These are phyloP conservation scores for Blakeslea trispora DNA, from an alignment of 371 early-diverging fungal genomes.

Conservation along the genomic window DNA sequence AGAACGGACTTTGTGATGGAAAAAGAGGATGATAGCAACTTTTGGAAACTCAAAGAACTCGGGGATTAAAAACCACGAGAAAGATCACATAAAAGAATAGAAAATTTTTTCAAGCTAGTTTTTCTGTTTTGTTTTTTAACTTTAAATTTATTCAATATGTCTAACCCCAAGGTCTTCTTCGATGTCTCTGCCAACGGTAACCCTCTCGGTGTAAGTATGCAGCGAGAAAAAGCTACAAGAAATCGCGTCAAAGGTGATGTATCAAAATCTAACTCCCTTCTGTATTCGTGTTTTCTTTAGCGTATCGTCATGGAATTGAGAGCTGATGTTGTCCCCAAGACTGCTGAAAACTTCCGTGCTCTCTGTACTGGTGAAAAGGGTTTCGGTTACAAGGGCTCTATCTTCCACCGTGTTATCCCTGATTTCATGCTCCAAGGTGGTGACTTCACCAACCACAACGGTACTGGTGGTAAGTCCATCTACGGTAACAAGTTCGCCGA, in stretches of 20 bases:
- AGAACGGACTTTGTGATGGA: no score
- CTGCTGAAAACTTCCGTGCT: conserved; percentile 97
- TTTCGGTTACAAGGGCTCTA: conserved; percentile 84
- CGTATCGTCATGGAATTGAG: conserved; percentile 69
- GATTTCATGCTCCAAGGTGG: conserved; percentile 99
- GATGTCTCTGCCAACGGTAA: conserved; percentile 56
- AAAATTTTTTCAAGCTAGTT: conserved; percentile 5
- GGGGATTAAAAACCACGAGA: conserved; percentile 3
- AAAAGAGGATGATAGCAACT: conserved; percentile 2
- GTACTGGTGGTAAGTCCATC: conserved; percentile 97
- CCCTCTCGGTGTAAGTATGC: conserved; percentile 55
- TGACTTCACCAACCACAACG: conserved; percentile 94
- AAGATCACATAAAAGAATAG: not conserved
- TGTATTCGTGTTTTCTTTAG: conserved; percentile 42
- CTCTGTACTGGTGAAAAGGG: conserved; percentile 80
- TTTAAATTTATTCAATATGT: conserved; percentile 18
- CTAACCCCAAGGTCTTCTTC: conserved; percentile 53
- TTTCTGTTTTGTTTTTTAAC: conserved; percentile 5
- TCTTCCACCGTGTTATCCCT: conserved; percentile 93
- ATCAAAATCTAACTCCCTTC: no score
- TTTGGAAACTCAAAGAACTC: conserved; percentile 6
- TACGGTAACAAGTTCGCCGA: conserved; percentile 95
- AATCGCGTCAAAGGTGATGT: no score
- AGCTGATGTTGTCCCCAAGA: conserved; percentile 92
- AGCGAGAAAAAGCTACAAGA: conserved; percentile 6